Evolutionary conservation across 2,329 filamentous ascomycete genomes (phyloP), one percentile per base, ranked within the genome.

Genomic region (Dactylellina parvicollis): DNA sequence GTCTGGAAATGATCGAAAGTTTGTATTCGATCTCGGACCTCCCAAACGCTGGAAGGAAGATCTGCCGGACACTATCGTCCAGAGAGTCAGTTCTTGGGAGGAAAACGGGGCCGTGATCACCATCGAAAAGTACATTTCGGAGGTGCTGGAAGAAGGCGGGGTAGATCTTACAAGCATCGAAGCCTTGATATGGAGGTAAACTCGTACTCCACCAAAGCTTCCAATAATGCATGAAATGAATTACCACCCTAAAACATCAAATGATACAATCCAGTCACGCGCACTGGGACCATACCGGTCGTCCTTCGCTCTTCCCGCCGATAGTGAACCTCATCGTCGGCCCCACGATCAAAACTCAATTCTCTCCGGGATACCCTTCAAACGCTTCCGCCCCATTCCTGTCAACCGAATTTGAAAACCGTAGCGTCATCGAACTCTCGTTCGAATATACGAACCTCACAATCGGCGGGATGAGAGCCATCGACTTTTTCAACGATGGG

Each of bases 231-330:
- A n/a, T n/a, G n/a, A n/a, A n/a, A n/a, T n/a, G n/a, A n/a, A n/a
- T n/a, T n/a, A n/a, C n/a, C n/a, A n/a, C n/a, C n/a, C n/a, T n/a
- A n/a, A 12, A n/a, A 49, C 18, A 22, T n/a, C n/a, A 22, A 16
- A 22, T n/a, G 5, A 38, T 16, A 3, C 24, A 44, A 12, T 46
- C 4, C 20, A 72, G 59, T 75, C 86, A 88, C 69, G 81, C 85
- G 0, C 85, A 88, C 75, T 87, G 84, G 81, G 86, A 88, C 75
- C 86, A 87, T 73, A 81, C 84, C 36, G 86, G 86, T n/a, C 85
- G 84, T 3, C 84, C 85, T 0, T 78, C 80, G 1, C 84, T 86
- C 75, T 87, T 86, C 74, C 71, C 80, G 0, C 78, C 80, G 10
- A 81, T 84, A 0, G 46, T 60, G n/a, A 80, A 80, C 1, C 86